These are phyloP conservation scores for Acanthochlamys bracteata DNA, from an alignment of 106 monocot genomes.

Conservation along the genomic window DNA sequence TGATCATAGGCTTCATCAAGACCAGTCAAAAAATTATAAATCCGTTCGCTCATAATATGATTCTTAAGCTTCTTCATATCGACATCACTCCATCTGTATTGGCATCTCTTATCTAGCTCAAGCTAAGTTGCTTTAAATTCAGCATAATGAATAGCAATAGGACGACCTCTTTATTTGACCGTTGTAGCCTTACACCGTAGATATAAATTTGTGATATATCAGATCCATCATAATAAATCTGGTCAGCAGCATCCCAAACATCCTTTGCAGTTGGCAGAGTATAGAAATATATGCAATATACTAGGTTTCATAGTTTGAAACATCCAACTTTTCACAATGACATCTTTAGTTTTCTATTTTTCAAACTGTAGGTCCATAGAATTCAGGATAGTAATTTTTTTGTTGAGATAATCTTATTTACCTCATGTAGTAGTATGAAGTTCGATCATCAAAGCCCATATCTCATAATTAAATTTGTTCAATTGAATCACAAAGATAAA, in stretches of 20 bases:
- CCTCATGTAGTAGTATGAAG: neutral
- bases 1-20: neutral
- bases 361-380: neutral
- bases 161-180: neutral
- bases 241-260: neutral
- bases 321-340: neutral
- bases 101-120: slow-evolving; percentile 1
- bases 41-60: neutral
- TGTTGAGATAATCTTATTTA: neutral
- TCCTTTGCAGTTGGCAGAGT: neutral
- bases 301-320: neutral
- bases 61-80: neutral
- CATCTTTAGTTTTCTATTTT: neutral
- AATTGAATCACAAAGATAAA: too few relatives aligned
- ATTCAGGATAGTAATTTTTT: neutral
- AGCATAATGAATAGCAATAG: slow-evolving; percentile 4
- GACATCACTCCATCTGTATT: slow-evolving; percentile 1
- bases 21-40: neutral
- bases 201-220: neutral
- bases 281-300: neutral
- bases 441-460: too few relatives aligned
- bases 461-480: too few relatives aligned
- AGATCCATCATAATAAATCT: neutral
- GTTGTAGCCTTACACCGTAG: neutral
- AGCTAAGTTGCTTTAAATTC: slow-evolving; percentile 4